Conservation (phyloP, 495 filamentous ascomycete genomes). For the Penicillium maclennaniae region DNA sequence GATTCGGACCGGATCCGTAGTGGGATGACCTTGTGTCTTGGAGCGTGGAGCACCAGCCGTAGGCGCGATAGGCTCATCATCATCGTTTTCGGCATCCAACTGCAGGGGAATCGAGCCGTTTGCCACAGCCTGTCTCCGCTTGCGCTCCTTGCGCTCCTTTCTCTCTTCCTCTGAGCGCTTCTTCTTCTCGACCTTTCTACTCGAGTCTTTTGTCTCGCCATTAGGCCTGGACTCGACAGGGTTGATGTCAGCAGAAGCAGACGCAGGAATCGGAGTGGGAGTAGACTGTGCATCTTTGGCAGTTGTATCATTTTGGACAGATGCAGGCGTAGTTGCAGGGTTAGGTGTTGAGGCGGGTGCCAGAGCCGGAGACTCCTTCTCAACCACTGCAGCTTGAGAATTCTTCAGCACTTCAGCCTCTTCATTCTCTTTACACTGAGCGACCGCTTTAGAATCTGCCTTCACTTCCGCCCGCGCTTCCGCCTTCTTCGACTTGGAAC, state of each 20-base stretch:
- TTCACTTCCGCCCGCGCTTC: conserved; percentile 54
- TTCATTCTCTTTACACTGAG: conserved; percentile 53
- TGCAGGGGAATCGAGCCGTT: conserved; percentile 81
- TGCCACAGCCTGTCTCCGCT: conserved; percentile 70
- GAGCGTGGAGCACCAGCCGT: conserved; percentile 29
- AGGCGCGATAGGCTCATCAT: conserved; percentile 39
- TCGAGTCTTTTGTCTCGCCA: conserved; percentile 46
- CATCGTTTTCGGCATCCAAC: conserved; percentile 54
- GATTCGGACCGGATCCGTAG: conserved; percentile 87
- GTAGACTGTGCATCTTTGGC: conserved; percentile 3
- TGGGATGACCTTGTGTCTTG: conserved; percentile 65
- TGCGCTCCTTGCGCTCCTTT: conserved; percentile 81
- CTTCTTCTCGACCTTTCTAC: conserved; percentile 83
- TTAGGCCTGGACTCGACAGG: conserved; percentile 29
- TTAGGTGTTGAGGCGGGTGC: not conserved
- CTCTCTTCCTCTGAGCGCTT: conserved; percentile 84
- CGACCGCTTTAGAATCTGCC: conserved; percentile 43
- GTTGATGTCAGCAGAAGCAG: not conserved
- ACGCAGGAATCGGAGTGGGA: not conserved
- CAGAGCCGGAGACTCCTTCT: conserved; percentile 46
- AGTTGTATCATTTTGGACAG: not conserved
- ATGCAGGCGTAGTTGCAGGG: not conserved
- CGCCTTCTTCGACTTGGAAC: conserved; percentile 50
- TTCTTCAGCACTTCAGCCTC: conserved; percentile 67
- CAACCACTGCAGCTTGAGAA: conserved; percentile 50